Percentiles rank a stretch among this genome's conserved stretches.
Conservation (phyloP, 495 filamentous ascomycete species). For the Pyrenula aspistea region DNA sequence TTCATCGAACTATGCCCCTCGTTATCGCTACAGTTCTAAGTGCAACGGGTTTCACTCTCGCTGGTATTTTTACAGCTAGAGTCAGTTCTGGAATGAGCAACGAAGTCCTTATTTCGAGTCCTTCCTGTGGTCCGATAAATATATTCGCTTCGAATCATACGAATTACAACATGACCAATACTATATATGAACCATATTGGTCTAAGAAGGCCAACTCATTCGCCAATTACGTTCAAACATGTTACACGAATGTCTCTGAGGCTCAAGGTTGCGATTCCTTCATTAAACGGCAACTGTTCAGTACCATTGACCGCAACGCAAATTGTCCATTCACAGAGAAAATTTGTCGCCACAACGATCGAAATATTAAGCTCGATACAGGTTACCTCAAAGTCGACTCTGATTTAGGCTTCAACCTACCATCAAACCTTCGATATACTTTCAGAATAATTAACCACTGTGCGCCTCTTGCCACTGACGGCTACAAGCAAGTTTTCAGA, state of each 20-base stretch:
- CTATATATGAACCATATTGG: not conserved
- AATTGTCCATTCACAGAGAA: not conserved
- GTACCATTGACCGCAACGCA: not conserved
- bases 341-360: not conserved
- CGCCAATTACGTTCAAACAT: not conserved
- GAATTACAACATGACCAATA: not conserved
- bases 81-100: not conserved
- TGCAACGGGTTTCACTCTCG: not conserved
- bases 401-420: not conserved
- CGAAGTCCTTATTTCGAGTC: not conserved
- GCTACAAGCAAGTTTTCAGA: not conserved
- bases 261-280: not conserved
- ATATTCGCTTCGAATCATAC: not conserved
- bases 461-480: not conserved
- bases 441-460: not conserved
- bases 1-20: not conserved
- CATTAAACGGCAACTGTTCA: not conserved
- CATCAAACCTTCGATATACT: not conserved
- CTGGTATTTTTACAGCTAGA: not conserved
- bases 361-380: not conserved
- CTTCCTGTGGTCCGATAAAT: not conserved
- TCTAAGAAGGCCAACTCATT: not conserved
- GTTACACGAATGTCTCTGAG: not conserved
- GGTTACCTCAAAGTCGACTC: not conserved
- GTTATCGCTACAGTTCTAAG: not conserved